A percentile compares a stretch with the other conserved stretches of the same genome.
Evolutionary conservation across 2,329 filamentous ascomycete species (phyloP).

Genomic region (Emmonsia crescens): DNA sequence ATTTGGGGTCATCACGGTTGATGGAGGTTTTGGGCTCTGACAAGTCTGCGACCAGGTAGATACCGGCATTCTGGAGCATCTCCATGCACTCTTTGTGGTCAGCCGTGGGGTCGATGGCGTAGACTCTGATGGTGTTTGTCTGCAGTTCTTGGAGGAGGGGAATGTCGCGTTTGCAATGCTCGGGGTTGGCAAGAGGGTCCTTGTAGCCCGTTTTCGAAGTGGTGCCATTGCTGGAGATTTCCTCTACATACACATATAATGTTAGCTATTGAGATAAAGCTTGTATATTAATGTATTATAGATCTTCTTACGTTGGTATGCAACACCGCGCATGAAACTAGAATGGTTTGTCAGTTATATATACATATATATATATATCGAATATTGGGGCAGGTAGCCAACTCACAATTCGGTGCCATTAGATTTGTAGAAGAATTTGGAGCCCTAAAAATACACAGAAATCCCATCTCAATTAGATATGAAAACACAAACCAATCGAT

Average conservation of each 20-base stretch:
- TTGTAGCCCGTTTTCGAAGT: slow-evolving; percentile 49
- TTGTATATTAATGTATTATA: background rate
- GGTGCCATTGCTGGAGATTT: slow-evolving; percentile 46
- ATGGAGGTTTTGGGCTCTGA: slow-evolving; percentile 74
- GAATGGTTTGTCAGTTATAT: slow-evolving; percentile 4
- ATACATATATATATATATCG: slow-evolving; percentile 3
- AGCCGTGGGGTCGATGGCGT: slow-evolving; percentile 70
- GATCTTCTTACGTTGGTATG: slow-evolving; percentile 60
- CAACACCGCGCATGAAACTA: slow-evolving; percentile 80
- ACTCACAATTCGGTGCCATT: slow-evolving; percentile 61
- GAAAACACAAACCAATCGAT: background rate
- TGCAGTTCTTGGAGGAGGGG: slow-evolving; percentile 65
- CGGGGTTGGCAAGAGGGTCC: slow-evolving; percentile 68
- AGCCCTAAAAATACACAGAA: slow-evolving; percentile 42
- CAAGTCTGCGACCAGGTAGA: slow-evolving; percentile 91
- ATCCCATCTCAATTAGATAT: background rate
- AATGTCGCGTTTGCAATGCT: slow-evolving; percentile 71
- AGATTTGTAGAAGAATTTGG: slow-evolving; percentile 83
- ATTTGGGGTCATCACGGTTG: slow-evolving; percentile 65
- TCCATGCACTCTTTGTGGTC: slow-evolving; percentile 81
- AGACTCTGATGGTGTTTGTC: slow-evolving; percentile 92
- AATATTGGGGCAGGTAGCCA: slow-evolving; percentile 13
- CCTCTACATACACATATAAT: slow-evolving; percentile 38
- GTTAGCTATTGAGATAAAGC: background rate
- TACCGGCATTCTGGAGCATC: slow-evolving; percentile 68